Conservation (phyloP, 2,329 filamentous ascomycete genomes). For the Aureobasidium uvarum region DNA sequence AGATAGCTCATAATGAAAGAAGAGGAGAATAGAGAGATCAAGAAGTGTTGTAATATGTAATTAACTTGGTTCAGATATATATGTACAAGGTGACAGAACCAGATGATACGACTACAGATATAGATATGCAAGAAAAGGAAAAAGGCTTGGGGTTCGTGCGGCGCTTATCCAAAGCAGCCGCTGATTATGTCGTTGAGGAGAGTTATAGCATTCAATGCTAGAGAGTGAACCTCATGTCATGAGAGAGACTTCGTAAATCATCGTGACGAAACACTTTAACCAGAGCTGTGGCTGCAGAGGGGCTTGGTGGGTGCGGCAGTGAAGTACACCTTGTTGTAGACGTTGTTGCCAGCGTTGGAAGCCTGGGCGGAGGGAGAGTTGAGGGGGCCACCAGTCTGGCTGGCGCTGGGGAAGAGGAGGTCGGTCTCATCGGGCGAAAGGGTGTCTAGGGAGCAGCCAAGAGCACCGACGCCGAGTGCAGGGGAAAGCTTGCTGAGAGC, state of each 20-base stretch:
- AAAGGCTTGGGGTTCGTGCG: background rate
- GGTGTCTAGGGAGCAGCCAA: conserved; percentile 38
- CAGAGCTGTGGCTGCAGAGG: background rate
- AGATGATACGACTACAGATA: background rate
- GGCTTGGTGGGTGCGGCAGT: conserved; percentile 30
- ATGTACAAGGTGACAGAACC: conserved; percentile 12
- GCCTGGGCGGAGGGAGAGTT: conserved; percentile 33
- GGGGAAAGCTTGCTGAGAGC: conserved; percentile 37
- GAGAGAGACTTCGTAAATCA: background rate
- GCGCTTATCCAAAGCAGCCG: background rate
- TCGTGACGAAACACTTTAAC: background rate
- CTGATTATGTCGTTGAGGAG: background rate
- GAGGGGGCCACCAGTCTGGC: conserved; percentile 36
- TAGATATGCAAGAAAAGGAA: conserved; percentile 1
- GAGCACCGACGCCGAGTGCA: conserved; percentile 35
- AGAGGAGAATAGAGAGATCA: no score
- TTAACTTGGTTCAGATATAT: conserved; percentile 7
- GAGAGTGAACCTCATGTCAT: background rate
- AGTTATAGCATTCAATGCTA: background rate
- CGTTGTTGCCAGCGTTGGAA: conserved; percentile 39
- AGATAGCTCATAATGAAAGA: no score
- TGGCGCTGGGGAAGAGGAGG: conserved; percentile 36
- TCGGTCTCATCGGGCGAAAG: conserved; percentile 32
- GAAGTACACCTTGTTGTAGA: conserved; percentile 41
- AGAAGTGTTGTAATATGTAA: no score